phyloP scores from a whole-genome alignment of 345 rosid genomes.

The Syzygium jambos region DNA sequence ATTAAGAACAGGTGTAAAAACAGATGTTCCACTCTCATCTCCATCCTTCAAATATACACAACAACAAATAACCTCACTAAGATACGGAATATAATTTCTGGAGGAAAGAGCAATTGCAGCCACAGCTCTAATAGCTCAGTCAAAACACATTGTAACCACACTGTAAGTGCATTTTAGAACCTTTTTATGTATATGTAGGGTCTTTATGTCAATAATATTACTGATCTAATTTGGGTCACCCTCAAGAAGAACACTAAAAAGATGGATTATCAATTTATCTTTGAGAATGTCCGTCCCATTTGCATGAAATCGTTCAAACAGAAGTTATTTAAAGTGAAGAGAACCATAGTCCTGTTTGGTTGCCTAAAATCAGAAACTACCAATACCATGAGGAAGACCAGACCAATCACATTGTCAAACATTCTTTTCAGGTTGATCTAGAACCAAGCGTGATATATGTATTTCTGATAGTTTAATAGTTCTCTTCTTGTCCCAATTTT shows the following conservation, averaged over 20 bases:
- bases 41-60: constrained; percentile 39
- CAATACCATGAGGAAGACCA: not conserved
- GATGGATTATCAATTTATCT: not conserved
- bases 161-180: not conserved
- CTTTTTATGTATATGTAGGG: not conserved
- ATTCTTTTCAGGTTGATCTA: not conserved
- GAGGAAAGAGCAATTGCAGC: not conserved
- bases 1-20: constrained; percentile 44
- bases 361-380: not conserved
- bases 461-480: not conserved
- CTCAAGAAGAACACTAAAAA: not conserved
- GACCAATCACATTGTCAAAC: not conserved
- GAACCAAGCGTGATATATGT: not conserved
- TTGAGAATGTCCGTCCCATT: not conserved
- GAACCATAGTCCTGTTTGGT: not conserved
- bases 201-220: not conserved
- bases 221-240: not conserved
- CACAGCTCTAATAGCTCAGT: not conserved
- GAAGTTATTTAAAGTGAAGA: not conserved
- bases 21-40: constrained; percentile 26
- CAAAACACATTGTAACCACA: not conserved
- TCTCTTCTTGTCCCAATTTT: not conserved
- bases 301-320: not conserved
- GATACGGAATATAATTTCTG: not conserved
- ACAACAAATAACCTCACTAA: not conserved